Evolutionary conservation across 1,139 yeast species (phyloP).

Genomic region (Suhomyces bokatorum): DNA sequence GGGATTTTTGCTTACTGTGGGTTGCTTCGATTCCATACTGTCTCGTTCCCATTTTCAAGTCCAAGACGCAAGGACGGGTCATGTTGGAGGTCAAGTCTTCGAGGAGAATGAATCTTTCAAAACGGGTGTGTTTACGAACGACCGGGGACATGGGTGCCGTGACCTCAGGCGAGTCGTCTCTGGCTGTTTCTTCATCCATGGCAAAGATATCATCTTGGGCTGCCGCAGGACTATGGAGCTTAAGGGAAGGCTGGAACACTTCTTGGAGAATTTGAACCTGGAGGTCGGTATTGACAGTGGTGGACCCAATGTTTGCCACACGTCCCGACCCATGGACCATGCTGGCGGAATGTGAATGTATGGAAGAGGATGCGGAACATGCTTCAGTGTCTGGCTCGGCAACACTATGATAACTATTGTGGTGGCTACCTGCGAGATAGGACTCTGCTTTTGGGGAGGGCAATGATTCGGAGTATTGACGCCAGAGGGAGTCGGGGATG

Average conservation of each 20-base stretch:
- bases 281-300: slow-evolving; percentile 39
- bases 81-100: slow-evolving; percentile 89
- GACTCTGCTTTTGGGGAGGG: slow-evolving; percentile 42
- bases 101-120: slow-evolving; percentile 80
- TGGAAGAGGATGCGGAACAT: slow-evolving; percentile 5
- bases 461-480: slow-evolving; percentile 57
- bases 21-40: slow-evolving; percentile 96
- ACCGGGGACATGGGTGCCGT: background rate
- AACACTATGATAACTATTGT: slow-evolving; percentile 10
- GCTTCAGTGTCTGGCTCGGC: slow-evolving; percentile 1
- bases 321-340: background rate
- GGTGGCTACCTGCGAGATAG: slow-evolving; percentile 11
- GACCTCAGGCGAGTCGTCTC: background rate
- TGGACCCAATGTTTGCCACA: slow-evolving; percentile 28
- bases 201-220: slow-evolving; percentile 29
- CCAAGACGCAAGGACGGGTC: slow-evolving; percentile 85
- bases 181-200: slow-evolving; percentile 31
- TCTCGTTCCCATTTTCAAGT: slow-evolving; percentile 96
- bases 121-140: slow-evolving; percentile 45
- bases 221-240: slow-evolving; percentile 12
- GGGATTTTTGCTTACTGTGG: slow-evolving; percentile 70
- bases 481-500: slow-evolving; percentile 76
- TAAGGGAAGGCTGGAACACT: slow-evolving; percentile 34
- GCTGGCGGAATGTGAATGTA: slow-evolving; percentile 3
- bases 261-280: slow-evolving; percentile 44